Evolutionary conservation across 2,329 filamentous ascomycete species (phyloP), one percentile per base, ranked within the genome.

Genomic region (Fusarium sp.): DNA sequence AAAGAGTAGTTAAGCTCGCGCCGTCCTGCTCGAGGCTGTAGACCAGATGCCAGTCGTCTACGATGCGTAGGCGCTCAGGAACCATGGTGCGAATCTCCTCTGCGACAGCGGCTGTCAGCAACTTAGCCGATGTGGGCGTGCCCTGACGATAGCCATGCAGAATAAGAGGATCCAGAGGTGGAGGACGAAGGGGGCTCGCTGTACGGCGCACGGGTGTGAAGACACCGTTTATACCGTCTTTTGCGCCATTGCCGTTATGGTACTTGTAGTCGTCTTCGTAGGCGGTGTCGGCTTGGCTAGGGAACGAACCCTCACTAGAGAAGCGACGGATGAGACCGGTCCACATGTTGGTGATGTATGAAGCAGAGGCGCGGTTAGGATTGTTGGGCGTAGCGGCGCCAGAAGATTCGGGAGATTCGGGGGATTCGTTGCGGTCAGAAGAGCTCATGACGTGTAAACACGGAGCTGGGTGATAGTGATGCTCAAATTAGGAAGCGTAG

Each of bases 21-120:
- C 96, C 96, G 81, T 99, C 91, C 82, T 97, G 93, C 78, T 97
- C 95, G 39, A 99, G 86, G 73, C 94, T 97, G 83, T 98, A 99
- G 41, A 92, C 88, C 56, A 98, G 84, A 60, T 87, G 88, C 96
- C 96, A 99, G 69, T 92, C 90, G 75, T 98, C 95, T 68, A 92
- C 90, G 48, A 99, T 90, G 82, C 97, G 94, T 68, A 98, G 84
- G 54, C 96, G 88, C 73, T 97, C 91, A 2, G 96, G 96, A 28
- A 98, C 86, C 78, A 98, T 91, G 42, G 97, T 89, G 53, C 96
- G 89, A 64, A 98, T 97, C 84, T 98, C 96, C 83, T 98, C 96
- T 6, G 95, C 96, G 35, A 98, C 85, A 16, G 91, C 88, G 55
- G 86, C 85, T 24, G 88, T 92, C 62, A 99, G 86, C 59, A 98